Percentiles rank a stretch among this genome's conserved stretches.
phyloP scores from a whole-genome alignment of 139 green algal species.

The Axilococcus clingmanii region DNA sequence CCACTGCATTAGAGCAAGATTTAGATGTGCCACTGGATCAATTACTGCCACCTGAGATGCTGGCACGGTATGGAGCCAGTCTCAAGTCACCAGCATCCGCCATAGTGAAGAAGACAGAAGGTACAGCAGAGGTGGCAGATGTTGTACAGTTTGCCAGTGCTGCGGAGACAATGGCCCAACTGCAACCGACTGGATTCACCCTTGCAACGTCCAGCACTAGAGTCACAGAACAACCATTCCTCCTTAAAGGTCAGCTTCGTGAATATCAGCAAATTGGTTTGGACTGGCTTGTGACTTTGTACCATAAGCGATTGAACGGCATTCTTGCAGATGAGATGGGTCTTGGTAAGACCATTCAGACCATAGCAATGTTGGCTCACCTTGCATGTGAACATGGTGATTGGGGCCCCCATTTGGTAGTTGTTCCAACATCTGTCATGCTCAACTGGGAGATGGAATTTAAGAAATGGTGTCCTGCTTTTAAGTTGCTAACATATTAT shows the following conservation, averaged over 20 bases:
- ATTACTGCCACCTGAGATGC: conserved; percentile 75
- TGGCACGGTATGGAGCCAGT: conserved; percentile 53
- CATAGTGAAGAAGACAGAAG: conserved; percentile 9
- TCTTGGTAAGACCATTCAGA: conserved; percentile 90
- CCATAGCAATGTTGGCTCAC: conserved; percentile 85
- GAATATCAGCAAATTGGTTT: conserved; percentile 97
- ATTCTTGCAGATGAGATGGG: conserved; percentile 94
- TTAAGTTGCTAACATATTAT: conserved; percentile 99
- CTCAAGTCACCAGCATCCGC: neutral
- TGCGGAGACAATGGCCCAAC: conserved; percentile 33
- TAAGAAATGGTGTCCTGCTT: conserved; percentile 97
- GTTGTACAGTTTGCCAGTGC: conserved; percentile 24
- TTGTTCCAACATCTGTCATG: conserved; percentile 95
- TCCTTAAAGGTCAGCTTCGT: conserved; percentile 81
- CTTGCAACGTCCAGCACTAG: conserved; percentile 55
- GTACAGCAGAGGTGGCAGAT: conserved; percentile 11
- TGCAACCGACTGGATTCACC: conserved; percentile 64
- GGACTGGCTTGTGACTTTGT: conserved; percentile 94
- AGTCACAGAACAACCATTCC: conserved; percentile 56
- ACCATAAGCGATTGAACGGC: conserved; percentile 83
- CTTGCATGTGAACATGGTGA: conserved; percentile 80
- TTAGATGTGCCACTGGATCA: conserved; percentile 78
- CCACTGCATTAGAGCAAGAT: conserved; percentile 64
- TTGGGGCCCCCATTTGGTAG: conserved; percentile 97
- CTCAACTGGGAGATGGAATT: conserved; percentile 99